A percentile compares a stretch with the other conserved stretches of the same genome.
These are phyloP conservation scores for Mycena indigotica DNA, from an alignment of 768 basidiomycete genomes.

Conservation along the genomic window DNA sequence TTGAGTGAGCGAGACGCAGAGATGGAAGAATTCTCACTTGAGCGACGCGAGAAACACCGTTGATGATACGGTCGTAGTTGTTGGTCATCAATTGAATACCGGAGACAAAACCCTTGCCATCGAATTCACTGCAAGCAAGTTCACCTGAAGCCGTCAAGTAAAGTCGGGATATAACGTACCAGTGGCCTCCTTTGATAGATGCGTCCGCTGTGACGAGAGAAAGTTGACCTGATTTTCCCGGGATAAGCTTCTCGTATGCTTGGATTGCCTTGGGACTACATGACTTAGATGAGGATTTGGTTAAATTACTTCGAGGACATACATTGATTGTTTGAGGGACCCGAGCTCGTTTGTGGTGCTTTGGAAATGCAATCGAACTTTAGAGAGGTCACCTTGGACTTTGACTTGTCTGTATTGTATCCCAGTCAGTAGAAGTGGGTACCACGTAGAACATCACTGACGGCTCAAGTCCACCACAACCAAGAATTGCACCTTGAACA, in stretches of 20 bases:
- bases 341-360: slow-evolving; percentile 28
- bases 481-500: slow-evolving; percentile 28
- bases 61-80: slow-evolving; percentile 25
- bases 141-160: not conserved
- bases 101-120: slow-evolving; percentile 29
- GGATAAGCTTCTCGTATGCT: slow-evolving; percentile 28
- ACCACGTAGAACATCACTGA: slow-evolving; percentile 4
- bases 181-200: slow-evolving; percentile 28
- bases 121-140: slow-evolving; percentile 33
- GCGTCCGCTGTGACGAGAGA: slow-evolving; percentile 30
- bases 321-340: slow-evolving; percentile 27
- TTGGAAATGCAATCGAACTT: slow-evolving; percentile 29
- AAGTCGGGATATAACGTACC: slow-evolving; percentile 19
- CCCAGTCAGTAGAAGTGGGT: not conserved
- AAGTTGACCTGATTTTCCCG: slow-evolving; percentile 16
- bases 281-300: not conserved
- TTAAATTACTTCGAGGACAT: not conserved
- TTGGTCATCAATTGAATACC: slow-evolving; percentile 31
- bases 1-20: too few species aligned
- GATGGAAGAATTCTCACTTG: not conserved
- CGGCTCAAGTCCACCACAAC: slow-evolving; percentile 30
- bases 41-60: slow-evolving; percentile 24
- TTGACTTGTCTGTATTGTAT: slow-evolving; percentile 23
- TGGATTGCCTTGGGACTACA: slow-evolving; percentile 25
- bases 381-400: slow-evolving; percentile 29